phyloP scores from a whole-genome alignment of 176 grass and related monocot species.

The Eleusine indica region DNA sequence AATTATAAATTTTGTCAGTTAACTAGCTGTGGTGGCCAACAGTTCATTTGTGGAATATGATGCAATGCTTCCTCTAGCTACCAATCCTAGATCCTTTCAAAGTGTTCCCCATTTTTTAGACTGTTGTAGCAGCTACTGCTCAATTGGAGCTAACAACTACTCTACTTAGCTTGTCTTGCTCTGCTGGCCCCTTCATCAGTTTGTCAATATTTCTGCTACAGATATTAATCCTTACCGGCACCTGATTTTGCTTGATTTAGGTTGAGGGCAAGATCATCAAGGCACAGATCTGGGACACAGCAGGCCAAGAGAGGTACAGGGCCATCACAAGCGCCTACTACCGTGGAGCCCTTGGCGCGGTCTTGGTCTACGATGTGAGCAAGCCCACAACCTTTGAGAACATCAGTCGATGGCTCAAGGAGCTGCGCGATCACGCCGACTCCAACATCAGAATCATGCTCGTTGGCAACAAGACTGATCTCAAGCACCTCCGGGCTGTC shows the following conservation, averaged over 20 bases:
- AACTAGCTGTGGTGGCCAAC: not conserved
- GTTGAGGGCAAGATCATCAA: constrained; percentile 90
- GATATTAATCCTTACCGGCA: not conserved
- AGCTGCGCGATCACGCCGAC: constrained; percentile 78
- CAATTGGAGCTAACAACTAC: not conserved
- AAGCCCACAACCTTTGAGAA: constrained; percentile 91
- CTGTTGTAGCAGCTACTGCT: too few species aligned
- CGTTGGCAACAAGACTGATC: constrained; percentile 85
- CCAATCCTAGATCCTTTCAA: not conserved
- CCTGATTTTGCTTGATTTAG: constrained; percentile 29
- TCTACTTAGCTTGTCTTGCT: not conserved
- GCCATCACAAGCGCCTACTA: constrained; percentile 95
- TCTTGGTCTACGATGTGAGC: constrained; percentile 83
- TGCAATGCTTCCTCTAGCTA: constrained; percentile 1
- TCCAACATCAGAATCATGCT: constrained; percentile 89
- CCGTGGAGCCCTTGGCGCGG: constrained; percentile 80
- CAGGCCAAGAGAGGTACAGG: constrained; percentile 81
- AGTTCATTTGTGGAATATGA: not conserved
- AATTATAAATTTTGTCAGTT: not conserved
- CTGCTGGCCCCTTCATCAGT: not conserved
- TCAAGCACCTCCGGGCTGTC: constrained; percentile 69
- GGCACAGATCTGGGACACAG: constrained; percentile 92
- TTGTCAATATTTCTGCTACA: too few species aligned
- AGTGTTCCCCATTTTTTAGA: too few species aligned
- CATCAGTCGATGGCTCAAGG: constrained; percentile 87